Evolutionary conservation across 1,284 basidiomycete species (phyloP), one percentile per base, ranked within the genome.

Genomic region (Leccinum insolens): DNA sequence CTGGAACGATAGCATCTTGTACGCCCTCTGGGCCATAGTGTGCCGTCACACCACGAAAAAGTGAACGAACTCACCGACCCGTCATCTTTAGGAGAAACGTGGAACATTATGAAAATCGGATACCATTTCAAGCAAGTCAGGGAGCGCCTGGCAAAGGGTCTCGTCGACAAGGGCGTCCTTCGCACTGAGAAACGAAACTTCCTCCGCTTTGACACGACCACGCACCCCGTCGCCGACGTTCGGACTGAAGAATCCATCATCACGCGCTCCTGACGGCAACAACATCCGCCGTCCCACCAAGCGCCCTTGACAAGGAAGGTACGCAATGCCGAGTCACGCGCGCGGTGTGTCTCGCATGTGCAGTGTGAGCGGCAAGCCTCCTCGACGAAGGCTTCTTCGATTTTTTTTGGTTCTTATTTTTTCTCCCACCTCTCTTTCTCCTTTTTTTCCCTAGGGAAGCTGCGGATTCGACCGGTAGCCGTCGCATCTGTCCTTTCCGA

Each of bases 1-100:
- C 79, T 97, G 95, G 95, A 98, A 98, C 80, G 96, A 98, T 83
- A 98, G 97, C 81, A 98, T 98, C 72, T 97, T 95, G 0, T 98
- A 98, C 80, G 95, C 96, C 14, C 86, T 98, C 2, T 89, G 96
- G 22, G 63, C 57, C 20, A 44, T 60, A 22, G 12, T 31, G 62
- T 37, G 62, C 60, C 62, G 39, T 57, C 25, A n/a, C 14, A 31
- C 25, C n/a, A 52, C 28, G 39, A 14, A 52, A 31, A 58, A 58
- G 28, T 9, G 25, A 31, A 58, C 15, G 31, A 20, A 62, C 63
- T 65, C 17, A 69, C 58, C 12, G 11, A 68, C 52, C 61, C 5
- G 39, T 44, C 60, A 5, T 64, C 15, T 52, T n/a, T 63, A 97
- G 95, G 95, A 70, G 96, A 98, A 83, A 98, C 96, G 65, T 98